phyloP scores from a whole-genome alignment of 495 filamentous ascomycete genomes.

The Podospora bellae-mahoneyi region DNA sequence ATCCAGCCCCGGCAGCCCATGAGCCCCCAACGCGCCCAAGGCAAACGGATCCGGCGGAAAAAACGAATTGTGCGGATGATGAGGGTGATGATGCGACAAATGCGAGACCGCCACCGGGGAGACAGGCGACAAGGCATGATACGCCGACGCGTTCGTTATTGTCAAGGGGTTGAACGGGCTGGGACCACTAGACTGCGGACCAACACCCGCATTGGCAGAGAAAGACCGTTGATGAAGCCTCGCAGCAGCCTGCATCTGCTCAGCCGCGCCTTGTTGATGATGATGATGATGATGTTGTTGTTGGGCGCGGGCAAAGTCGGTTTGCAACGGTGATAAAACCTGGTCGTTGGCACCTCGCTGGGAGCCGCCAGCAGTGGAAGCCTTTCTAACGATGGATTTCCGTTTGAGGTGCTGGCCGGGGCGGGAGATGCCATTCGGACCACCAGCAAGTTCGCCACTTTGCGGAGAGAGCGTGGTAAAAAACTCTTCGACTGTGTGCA shows the following conservation, averaged over 20 bases:
- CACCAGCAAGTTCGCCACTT: constrained; percentile 29
- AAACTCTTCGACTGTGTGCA: constrained; percentile 93
- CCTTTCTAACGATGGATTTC: constrained; percentile 43
- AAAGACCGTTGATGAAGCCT: constrained; percentile 41
- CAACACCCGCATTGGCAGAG: constrained; percentile 29
- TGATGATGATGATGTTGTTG: constrained; percentile 17
- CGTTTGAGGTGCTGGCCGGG: constrained; percentile 39
- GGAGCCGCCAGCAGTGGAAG: constrained; percentile 36
- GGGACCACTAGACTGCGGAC: constrained; percentile 37
- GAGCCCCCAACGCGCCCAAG: constrained; percentile 31
- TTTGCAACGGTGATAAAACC: constrained; percentile 42
- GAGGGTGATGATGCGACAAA: constrained; percentile 35
- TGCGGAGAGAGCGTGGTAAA: constrained; percentile 78
- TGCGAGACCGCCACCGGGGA: constrained; percentile 43
- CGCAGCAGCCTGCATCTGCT: constrained; percentile 37
- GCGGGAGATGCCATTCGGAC: constrained; percentile 29
- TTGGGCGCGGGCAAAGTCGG: constrained; percentile 34
- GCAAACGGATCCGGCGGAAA: constrained; percentile 48
- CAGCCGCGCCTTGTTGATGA: constrained; percentile 26
- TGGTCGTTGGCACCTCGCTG: constrained; percentile 33
- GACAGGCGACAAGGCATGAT: constrained; percentile 46
- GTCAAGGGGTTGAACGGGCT: constrained; percentile 40
- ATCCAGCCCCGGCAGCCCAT: constrained; percentile 61
- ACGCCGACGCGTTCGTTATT: constrained; percentile 38
- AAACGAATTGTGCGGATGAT: constrained; percentile 37